Base-by-base conservation (phyloP, 257 asterid genomes). In the Primulina huaijiensis region DNA sequence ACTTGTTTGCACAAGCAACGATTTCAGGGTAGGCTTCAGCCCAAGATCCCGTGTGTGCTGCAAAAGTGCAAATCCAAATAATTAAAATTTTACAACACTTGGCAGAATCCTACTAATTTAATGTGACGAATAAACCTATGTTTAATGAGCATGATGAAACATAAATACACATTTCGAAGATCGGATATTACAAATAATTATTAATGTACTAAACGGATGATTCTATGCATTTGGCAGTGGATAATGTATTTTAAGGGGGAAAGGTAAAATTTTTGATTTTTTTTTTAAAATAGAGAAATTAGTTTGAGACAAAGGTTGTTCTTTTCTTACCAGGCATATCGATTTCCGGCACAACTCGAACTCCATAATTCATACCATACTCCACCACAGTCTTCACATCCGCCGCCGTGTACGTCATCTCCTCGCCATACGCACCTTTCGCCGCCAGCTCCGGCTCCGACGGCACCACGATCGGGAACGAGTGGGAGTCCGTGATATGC, bases 41-140 rank as follows among this genome's bases (percentile, higher is more conserved):
- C 99, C 99, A 94, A 7, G 97, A 90, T 77, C 90, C 96, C 14
- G 97, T 82, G 76, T 90, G 99, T 30, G 89, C 97, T 93, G 96
- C 86, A 82, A 60, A 58, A 35, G 60, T 16, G 53, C 66, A 74
- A 81, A 69, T 53, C 2, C 2, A 2, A 43, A 52, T 0, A 52
- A 57, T 23, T 8, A 46, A 11, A 62, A 0, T 3, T 19, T 25
- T 50, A 55, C 35, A 59, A 30, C 43, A 8, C 10, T 1, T 50
- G 3, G 50, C 25, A 55, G 35, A 57, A 35, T 21, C 23, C 21
- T 46, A 38, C 55, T 4, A 14, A 46, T 3, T 46, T 14, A 46
- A 46, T 5, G 14, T 12, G 52, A 11, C 52, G 4, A 12, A 14
- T 46, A 46, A 12, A 27, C 30, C 30, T 27, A 27, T 27, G 30